Evolutionary conservation across 352 stramenopile species (phyloP).

Genomic region (Phytophthora meadii): DNA sequence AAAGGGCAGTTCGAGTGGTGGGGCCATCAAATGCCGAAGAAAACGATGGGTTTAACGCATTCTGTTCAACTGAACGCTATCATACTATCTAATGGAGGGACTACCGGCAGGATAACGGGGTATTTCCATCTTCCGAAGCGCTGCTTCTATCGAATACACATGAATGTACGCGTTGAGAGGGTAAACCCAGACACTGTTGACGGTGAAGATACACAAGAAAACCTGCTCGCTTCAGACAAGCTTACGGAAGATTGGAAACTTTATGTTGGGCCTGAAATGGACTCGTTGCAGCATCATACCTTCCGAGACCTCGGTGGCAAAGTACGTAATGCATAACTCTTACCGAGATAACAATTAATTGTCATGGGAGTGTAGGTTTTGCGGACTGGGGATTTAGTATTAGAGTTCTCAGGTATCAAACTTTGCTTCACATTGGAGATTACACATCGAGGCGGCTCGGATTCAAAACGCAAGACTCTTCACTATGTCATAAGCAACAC

Average conservation of each 20-base stretch:
- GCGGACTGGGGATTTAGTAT: constrained; percentile 32
- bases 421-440: constrained; percentile 78
- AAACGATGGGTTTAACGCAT: constrained; percentile 46
- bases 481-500: constrained; percentile 21
- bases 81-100: constrained; percentile 24
- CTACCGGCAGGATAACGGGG: constrained; percentile 33
- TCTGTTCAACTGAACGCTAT: constrained; percentile 28
- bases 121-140: constrained; percentile 62
- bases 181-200: neutral
- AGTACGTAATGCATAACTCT: constrained; percentile 21
- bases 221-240: constrained; percentile 3
- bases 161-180: constrained; percentile 31
- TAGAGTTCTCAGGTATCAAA: constrained; percentile 68
- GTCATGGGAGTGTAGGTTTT: constrained; percentile 26
- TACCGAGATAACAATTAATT: neutral
- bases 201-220: neutral
- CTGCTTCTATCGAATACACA: constrained; percentile 53
- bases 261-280: constrained; percentile 65
- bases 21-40: constrained; percentile 44
- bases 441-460: constrained; percentile 7
- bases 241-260: constrained; percentile 38
- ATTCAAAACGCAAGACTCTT: constrained; percentile 19
- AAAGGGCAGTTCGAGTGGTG: constrained; percentile 78
- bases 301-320: constrained; percentile 55
- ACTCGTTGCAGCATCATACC: constrained; percentile 54